Percentiles rank a stretch among this genome's conserved stretches.
Evolutionary conservation across 148 eudicot species (phyloP).

Genomic region (Chenopodium album): DNA sequence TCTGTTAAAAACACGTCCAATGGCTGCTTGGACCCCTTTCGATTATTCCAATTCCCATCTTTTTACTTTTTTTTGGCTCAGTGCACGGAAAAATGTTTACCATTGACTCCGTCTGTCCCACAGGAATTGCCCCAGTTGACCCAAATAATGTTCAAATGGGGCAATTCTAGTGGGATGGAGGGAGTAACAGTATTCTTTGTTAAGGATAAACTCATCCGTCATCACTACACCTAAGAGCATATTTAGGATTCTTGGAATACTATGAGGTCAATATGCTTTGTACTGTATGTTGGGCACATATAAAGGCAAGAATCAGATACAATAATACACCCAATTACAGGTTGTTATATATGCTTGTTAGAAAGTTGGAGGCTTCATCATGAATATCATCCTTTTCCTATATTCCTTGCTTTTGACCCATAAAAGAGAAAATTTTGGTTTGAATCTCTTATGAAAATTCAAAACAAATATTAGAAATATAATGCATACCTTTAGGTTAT

Average conservation of each 20-base stretch:
- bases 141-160: too few species aligned
- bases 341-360: neutral
- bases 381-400: neutral
- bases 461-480: neutral
- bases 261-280: neutral
- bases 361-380: constrained; percentile 1
- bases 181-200: too few species aligned
- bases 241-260: neutral
- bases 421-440: too few species aligned
- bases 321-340: neutral
- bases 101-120: too few species aligned
- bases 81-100: too few species aligned
- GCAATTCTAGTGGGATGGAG: too few species aligned
- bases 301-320: neutral
- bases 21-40: too few species aligned
- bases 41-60: too few species aligned
- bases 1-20: too few species aligned
- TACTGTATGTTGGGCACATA: neutral
- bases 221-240: neutral
- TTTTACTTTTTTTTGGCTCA: too few species aligned
- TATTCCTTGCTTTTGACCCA: neutral
- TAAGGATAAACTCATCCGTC: neutral
- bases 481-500: constrained; percentile 50
- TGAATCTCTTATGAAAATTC: neutral
- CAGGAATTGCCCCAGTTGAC: too few species aligned